These are phyloP conservation scores for Aechmea fasciata DNA, from an alignment of 176 grass and related monocot genomes.

Conservation along the genomic window DNA sequence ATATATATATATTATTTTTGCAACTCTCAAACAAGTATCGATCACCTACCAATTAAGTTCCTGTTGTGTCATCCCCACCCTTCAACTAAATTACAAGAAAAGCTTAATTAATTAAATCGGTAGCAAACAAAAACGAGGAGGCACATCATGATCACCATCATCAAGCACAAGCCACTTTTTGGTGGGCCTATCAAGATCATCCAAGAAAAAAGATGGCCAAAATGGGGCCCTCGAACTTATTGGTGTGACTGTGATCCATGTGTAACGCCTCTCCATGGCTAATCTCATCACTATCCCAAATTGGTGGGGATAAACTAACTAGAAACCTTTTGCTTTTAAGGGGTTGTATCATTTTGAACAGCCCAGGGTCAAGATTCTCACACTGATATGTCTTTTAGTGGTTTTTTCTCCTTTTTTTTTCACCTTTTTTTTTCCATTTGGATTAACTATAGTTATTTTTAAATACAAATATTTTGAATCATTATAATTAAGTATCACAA, in stretches of 20 bases:
- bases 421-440: slow-evolving; percentile 1
- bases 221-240: not conserved
- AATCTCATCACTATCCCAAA: slow-evolving; percentile 16
- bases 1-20: too few relatives aligned
- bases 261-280: slow-evolving; percentile 12
- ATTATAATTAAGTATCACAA: too few relatives aligned
- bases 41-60: too few relatives aligned
- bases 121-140: slow-evolving; percentile 24
- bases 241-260: slow-evolving; percentile 19
- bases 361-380: slow-evolving; percentile 95
- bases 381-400: slow-evolving; percentile 43
- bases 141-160: slow-evolving; percentile 43
- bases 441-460: too few relatives aligned
- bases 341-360: slow-evolving; percentile 45
- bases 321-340: slow-evolving; percentile 27
- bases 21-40: too few relatives aligned
- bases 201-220: not conserved
- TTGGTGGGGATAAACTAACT: slow-evolving; percentile 17
- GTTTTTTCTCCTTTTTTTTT: slow-evolving; percentile 24
- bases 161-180: slow-evolving; percentile 9
- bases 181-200: not conserved
- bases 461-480: too few relatives aligned
- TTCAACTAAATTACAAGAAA: too few relatives aligned
- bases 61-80: too few relatives aligned
- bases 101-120: slow-evolving; percentile 21